These are phyloP conservation scores for Theobroma grandiflorum DNA, from an alignment of 441 rosid species.

Conservation along the genomic window DNA sequence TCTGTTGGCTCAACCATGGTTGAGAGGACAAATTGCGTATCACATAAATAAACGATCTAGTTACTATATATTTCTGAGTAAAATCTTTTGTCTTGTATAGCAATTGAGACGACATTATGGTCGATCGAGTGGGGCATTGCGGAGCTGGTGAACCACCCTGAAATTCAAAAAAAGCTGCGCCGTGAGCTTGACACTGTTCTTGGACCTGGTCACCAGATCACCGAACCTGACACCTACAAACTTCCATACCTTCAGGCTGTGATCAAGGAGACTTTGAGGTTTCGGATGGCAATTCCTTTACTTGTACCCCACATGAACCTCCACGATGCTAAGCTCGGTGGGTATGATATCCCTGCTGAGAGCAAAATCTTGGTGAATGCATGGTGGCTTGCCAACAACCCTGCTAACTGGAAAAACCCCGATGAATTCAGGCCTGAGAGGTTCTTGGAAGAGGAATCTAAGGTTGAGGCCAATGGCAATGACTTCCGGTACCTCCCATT, in stretches of 20 bases:
- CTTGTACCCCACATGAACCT: slow-evolving; percentile 99
- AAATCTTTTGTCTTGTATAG: slow-evolving; percentile 43
- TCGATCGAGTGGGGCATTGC: slow-evolving; percentile 96
- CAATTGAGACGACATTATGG: slow-evolving; percentile 94
- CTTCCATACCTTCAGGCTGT: slow-evolving; percentile 95
- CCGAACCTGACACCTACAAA: slow-evolving; percentile 77
- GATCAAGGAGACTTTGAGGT: slow-evolving; percentile 85
- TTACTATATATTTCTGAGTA: background rate
- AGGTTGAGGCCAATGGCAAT: slow-evolving; percentile 93
- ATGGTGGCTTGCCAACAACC: slow-evolving; percentile 97
- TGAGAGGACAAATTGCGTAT: background rate
- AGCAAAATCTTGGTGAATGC: slow-evolving; percentile 95
- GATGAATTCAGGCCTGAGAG: slow-evolving; percentile 95
- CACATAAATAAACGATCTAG: no score
- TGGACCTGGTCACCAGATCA: slow-evolving; percentile 72
- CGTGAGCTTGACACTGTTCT: slow-evolving; percentile 78
- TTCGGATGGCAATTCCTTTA: slow-evolving; percentile 95
- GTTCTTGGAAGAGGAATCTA: slow-evolving; percentile 91
- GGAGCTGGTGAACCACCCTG: slow-evolving; percentile 90
- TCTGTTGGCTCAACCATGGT: background rate
- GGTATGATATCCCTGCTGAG: slow-evolving; percentile 92
- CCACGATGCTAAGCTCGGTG: slow-evolving; percentile 81
- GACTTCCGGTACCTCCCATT: slow-evolving; percentile 94
- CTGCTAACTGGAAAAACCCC: slow-evolving; percentile 80
- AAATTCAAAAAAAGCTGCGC: slow-evolving; percentile 75